phyloP scores from a whole-genome alignment of 805 yeast genomes.

The Jamesozyma piceae region DNA sequence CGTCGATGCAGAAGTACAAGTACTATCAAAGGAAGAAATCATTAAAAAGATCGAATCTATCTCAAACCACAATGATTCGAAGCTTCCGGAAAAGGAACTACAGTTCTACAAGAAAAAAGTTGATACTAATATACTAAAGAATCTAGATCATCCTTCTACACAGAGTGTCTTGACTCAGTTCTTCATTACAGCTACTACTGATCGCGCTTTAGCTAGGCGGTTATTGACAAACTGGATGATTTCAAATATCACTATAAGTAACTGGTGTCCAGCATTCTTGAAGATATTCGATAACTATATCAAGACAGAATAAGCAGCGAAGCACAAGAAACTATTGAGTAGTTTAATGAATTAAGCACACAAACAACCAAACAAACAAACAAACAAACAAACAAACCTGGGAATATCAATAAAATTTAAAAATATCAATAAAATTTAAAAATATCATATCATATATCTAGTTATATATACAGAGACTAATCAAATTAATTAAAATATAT shows the following conservation, averaged over 20 bases:
- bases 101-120: constrained; percentile 38
- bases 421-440: no score
- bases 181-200: constrained; percentile 14
- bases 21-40: constrained; percentile 12
- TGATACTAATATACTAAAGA: constrained; percentile 17
- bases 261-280: constrained; percentile 62
- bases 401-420: no score
- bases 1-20: neutral
- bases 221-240: constrained; percentile 45
- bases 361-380: no score
- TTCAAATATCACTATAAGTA: constrained; percentile 44
- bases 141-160: constrained; percentile 26
- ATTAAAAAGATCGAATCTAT: constrained; percentile 19
- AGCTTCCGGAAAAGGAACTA: constrained; percentile 36
- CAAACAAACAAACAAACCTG: no score
- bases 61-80: constrained; percentile 18
- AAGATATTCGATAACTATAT: constrained; percentile 38
- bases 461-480: no score
- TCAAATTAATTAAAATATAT: no score
- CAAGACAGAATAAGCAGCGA: no score
- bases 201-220: constrained; percentile 28
- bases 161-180: constrained; percentile 20
- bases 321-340: no score
- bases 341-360: no score
- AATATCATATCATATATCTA: no score